These are phyloP conservation scores for Penicillium steckii DNA, from an alignment of 495 filamentous ascomycete genomes.

Conservation along the genomic window DNA sequence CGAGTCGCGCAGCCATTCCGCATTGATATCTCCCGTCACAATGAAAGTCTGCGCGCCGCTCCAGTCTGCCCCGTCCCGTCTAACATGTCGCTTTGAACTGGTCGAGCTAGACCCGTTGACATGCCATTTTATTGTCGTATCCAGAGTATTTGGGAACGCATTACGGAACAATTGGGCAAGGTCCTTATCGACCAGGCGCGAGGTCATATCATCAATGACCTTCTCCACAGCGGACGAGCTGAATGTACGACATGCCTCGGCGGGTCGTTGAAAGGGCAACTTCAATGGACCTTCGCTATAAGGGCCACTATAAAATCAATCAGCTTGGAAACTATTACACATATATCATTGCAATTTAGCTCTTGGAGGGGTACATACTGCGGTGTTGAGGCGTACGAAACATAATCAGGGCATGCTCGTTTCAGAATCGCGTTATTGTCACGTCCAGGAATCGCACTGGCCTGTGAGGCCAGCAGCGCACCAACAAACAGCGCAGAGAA, in stretches of 20 bases:
- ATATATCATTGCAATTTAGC: background rate
- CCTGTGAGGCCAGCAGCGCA: slow-evolving; percentile 25
- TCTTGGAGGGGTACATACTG: slow-evolving; percentile 37
- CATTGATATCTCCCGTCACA: slow-evolving; percentile 98
- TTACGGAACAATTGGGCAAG: slow-evolving; percentile 94
- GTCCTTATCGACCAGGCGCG: slow-evolving; percentile 79
- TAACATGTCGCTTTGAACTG: slow-evolving; percentile 34
- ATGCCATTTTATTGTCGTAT: slow-evolving; percentile 87
- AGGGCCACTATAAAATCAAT: slow-evolving; percentile 54
- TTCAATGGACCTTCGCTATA: slow-evolving; percentile 74
- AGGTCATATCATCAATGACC: slow-evolving; percentile 78
- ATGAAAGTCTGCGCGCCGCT: slow-evolving; percentile 88
- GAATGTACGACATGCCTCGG: slow-evolving; percentile 82
- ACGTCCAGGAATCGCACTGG: slow-evolving; percentile 22
- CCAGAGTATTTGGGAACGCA: slow-evolving; percentile 92
- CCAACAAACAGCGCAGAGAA: slow-evolving; percentile 25
- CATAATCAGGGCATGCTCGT: slow-evolving; percentile 52
- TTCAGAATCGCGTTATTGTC: slow-evolving; percentile 33
- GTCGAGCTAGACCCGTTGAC: slow-evolving; percentile 42
- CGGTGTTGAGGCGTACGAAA: slow-evolving; percentile 40
- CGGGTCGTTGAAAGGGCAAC: slow-evolving; percentile 88
- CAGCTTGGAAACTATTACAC: background rate
- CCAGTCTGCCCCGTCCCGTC: slow-evolving; percentile 64
- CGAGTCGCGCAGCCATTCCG: slow-evolving; percentile 96
- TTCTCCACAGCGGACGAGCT: slow-evolving; percentile 79